phyloP scores from a whole-genome alignment of 441 rosid genomes.

The Codiaeum variegatum region DNA sequence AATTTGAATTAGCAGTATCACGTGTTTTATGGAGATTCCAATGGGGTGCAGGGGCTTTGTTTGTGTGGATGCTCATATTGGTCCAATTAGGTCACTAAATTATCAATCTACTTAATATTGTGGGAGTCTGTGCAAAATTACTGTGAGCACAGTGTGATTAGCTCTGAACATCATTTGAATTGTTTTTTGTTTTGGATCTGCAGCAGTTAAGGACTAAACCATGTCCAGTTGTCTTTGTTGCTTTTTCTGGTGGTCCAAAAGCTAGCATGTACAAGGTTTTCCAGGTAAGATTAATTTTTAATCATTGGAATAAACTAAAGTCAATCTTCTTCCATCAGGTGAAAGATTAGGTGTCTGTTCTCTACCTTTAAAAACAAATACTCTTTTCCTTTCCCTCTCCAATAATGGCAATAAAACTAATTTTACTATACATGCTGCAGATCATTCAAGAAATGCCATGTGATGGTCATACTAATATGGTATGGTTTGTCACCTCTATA shows the following conservation, averaged over 20 bases:
- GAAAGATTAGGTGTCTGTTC: background rate
- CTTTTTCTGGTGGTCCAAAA: constrained; percentile 83
- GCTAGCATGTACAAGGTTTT: constrained; percentile 85
- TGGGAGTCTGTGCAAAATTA: background rate
- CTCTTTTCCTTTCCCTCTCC: background rate
- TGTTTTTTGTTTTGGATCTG: constrained; percentile 14
- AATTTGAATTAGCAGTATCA: background rate
- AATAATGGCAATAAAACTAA: constrained; percentile 6
- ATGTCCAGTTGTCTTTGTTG: constrained; percentile 69
- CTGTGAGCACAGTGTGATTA: background rate
- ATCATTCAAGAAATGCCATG: constrained; percentile 57
- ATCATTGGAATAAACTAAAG: background rate
- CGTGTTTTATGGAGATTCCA: background rate
- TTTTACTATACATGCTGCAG: constrained; percentile 33
- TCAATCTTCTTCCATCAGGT: background rate
- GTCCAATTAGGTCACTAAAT: background rate
- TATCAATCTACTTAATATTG: background rate
- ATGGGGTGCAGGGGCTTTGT: background rate
- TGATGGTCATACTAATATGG: constrained; percentile 58
- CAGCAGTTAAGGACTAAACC: constrained; percentile 68
- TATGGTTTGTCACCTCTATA: constrained; percentile 26
- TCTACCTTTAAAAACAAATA: background rate
- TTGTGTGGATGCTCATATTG: background rate
- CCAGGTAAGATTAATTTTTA: constrained; percentile 43
- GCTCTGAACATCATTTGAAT: constrained; percentile 1